Base-by-base conservation (phyloP, 176 grass and related monocot genomes). In the Aegilops umbellulata region DNA sequence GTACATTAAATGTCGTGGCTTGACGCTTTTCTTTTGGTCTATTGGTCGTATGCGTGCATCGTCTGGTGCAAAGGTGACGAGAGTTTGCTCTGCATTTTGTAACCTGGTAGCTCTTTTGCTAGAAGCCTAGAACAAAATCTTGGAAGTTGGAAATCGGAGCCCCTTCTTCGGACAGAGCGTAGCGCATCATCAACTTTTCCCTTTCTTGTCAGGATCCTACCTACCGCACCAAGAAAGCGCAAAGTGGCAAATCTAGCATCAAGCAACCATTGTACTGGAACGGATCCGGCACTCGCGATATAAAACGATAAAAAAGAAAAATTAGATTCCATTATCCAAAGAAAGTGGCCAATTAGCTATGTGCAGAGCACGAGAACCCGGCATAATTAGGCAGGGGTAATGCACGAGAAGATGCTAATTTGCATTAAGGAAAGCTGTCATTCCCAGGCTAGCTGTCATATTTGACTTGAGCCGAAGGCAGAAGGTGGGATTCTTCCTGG, bases 181-280 rank as follows among this genome's bases (percentile, higher is more conserved):
- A 77, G 51, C 17, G 7, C 51, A 55, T 55, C 8, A 70, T 7
- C 23, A 31, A 51, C 16, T 2, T 36, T 76, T 62, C 16, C 9
- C 12, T 9, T 79, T 83, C 72, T 55, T 7, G 46, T 30, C 6
- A 77, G 38, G 44, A 58, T 68, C 22, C 39, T 15, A 85, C 47
- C 49, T 7, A 22, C 17, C 5, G 69, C 60, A 60, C 31, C n/a
- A 34, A 23, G 26, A 86, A 32, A 67, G 23, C 10, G 70, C 44
- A 79, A 39, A 79, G 58, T 74, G 41, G 39, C 42, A 90, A 74
- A 87, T 72, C 65, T 79, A 71, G 89, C 88, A 77, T 82, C 49
- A 25, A 61, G 49, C 7, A 22, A 67, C 32, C 74, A 84, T 82
- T 9, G 42, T 22, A 26, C 32, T 32, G 2, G 75, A 58, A 84